Evolutionary conservation across 768 basidiomycete species (phyloP).

Genomic region (Termitomyces sp.): DNA sequence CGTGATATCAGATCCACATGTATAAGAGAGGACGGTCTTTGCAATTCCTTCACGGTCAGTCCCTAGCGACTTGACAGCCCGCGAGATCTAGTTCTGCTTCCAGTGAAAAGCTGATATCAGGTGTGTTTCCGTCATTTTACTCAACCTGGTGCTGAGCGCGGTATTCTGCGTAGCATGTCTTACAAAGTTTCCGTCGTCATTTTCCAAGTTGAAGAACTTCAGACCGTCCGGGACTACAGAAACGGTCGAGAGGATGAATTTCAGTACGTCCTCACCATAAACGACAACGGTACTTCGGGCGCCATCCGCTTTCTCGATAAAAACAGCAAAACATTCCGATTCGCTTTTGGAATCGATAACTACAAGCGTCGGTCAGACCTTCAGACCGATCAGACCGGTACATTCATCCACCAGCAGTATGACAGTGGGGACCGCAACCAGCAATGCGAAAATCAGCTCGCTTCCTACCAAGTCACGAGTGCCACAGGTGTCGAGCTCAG

Average conservation of each 20-base stretch:
- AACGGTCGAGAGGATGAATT: constrained; percentile 17
- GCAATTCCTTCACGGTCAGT: too few relatives aligned
- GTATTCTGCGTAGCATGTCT: not conserved
- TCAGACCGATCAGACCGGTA: constrained; percentile 14
- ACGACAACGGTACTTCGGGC: constrained; percentile 33
- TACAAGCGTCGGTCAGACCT: constrained; percentile 31
- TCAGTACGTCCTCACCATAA: constrained; percentile 22
- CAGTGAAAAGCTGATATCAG: too few relatives aligned
- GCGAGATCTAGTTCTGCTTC: too few relatives aligned
- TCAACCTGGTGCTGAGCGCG: too few relatives aligned
- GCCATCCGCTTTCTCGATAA: constrained; percentile 10
- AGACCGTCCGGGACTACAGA: constrained; percentile 26
- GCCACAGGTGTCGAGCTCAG: not conserved
- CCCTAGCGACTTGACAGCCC: too few relatives aligned
- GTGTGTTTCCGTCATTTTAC: too few relatives aligned
- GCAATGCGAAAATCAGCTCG: constrained; percentile 1
- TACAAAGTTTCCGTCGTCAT: not conserved
- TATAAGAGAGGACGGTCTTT: too few relatives aligned
- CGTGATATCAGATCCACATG: too few relatives aligned
- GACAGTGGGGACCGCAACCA: constrained; percentile 10
- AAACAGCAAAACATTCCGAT: constrained; percentile 23
- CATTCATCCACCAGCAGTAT: constrained; percentile 21
- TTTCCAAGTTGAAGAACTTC: constrained; percentile 24
- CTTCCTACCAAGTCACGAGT: constrained; percentile 1
- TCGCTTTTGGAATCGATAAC: constrained; percentile 33